Base-by-base conservation (phyloP, 2,329 filamentous ascomycete species). In the Sclerotinia borealis region DNA sequence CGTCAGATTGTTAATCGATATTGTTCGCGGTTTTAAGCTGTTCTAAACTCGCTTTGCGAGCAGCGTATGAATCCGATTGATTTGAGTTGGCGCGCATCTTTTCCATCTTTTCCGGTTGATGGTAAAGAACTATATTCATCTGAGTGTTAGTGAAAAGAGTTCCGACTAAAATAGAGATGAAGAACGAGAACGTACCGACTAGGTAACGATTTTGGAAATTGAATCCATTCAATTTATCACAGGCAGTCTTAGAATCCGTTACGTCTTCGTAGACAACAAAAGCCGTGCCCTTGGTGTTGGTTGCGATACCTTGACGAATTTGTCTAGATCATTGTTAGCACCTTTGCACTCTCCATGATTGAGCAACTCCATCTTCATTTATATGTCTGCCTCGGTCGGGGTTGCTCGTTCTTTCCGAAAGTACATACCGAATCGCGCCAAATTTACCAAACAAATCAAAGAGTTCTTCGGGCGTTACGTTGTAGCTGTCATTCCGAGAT, bases 261-360 rank as follows among this genome's bases (percentile, higher is more conserved):
- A 98, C 93, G 84, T 99, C 95, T 80, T 98, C 95, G 83, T 97
- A 99, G 79, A 99, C 95, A 72, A 99, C 95, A 79, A 96, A 99
- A 71, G 93, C 95, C 61, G 95, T 99, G 77, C 95, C 95, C 80
- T 98, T 99, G 74, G 95, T 97, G 78, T 95, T 93, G 80, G 88
- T 92, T 72, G 93, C 92, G 76, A 98, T 98, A 73, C 95, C 95
- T 81, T 97, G 93, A 76, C 95, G 93, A 76, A 99, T 96, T 88
- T 99, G 95, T 75, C 93, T 97, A 74, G 63, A 39, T 50, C 51
- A 41, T 39, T 51, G 63, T 66, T 54, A 62, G 63, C 43, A 63
- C 19, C 3, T 31, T 37, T 36, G 37, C 5, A 15, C 39, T 22
- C 37, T 61, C 49, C 39, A 56, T 60, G 52, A 60, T 66, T 62